Evolutionary conservation across 129 eudicot genomes (phyloP).

Genomic region (Helichrysum umbraculigerum): DNA sequence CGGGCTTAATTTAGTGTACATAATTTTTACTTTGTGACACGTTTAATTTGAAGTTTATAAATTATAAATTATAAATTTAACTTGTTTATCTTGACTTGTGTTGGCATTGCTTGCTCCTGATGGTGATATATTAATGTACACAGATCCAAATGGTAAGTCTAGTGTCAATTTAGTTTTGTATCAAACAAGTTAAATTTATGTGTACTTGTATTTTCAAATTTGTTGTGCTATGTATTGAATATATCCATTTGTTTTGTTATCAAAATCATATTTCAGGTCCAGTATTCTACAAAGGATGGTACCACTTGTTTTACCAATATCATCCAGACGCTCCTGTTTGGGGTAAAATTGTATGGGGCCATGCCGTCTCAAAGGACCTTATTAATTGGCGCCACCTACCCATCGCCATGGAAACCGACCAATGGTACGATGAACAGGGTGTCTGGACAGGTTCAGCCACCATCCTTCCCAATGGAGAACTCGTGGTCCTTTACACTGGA

Average conservation of each 20-base stretch:
- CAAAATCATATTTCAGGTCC: slow-evolving; percentile 52
- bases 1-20: slow-evolving; percentile 18
- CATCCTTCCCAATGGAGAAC: slow-evolving; percentile 61
- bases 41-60: not conserved
- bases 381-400: slow-evolving; percentile 85
- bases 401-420: slow-evolving; percentile 66
- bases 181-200: not conserved
- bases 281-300: slow-evolving; percentile 73
- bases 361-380: slow-evolving; percentile 68
- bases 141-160: slow-evolving; percentile 81
- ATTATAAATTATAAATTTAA: not conserved
- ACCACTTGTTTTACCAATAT: slow-evolving; percentile 86
- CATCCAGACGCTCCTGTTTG: slow-evolving; percentile 73
- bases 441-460: slow-evolving; percentile 97
- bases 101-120: slow-evolving; percentile 21
- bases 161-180: not conserved
- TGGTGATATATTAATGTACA: slow-evolving; percentile 12
- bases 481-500: slow-evolving; percentile 76
- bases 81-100: slow-evolving; percentile 15
- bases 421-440: slow-evolving; percentile 81
- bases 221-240: too few species aligned
- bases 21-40: not conserved
- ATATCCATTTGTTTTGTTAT: not conserved
- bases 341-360: slow-evolving; percentile 95
- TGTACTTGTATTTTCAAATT: not conserved